Conservation (phyloP, 140 eudicot genomes). For the Artemisia princeps region DNA sequence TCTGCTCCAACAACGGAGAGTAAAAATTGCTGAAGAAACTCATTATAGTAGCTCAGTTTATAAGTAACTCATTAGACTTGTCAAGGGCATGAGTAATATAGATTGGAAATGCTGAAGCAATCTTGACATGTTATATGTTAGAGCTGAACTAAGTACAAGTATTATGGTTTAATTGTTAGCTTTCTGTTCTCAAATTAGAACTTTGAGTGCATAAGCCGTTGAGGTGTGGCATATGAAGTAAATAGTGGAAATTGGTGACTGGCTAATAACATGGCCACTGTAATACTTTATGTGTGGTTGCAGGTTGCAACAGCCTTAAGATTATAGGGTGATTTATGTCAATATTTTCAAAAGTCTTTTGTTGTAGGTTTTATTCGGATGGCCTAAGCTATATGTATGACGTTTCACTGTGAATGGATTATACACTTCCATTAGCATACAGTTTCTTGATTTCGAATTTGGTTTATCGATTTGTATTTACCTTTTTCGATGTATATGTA, state of each 20-base stretch:
- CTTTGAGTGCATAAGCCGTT: too few species aligned
- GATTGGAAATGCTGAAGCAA: too few species aligned
- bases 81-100: too few species aligned
- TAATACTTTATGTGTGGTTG: background rate
- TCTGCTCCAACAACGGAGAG: background rate
- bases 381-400: background rate
- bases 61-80: too few species aligned
- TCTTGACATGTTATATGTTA: too few species aligned
- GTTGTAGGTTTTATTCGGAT: background rate
- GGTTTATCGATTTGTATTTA: background rate
- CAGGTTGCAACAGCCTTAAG: background rate
- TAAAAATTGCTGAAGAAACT: background rate
- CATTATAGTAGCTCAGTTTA: too few species aligned
- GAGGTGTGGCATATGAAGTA: too few species aligned
- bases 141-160: too few species aligned
- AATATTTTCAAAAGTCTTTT: background rate
- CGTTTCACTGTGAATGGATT: background rate
- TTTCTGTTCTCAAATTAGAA: too few species aligned
- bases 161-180: too few species aligned
- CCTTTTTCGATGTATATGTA: background rate
- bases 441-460: background rate
- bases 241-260: background rate
- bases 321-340: background rate
- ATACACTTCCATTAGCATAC: background rate
- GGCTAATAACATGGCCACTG: background rate